phyloP scores from a whole-genome alignment of 805 yeast species.

The Suhomyces sp. region DNA sequence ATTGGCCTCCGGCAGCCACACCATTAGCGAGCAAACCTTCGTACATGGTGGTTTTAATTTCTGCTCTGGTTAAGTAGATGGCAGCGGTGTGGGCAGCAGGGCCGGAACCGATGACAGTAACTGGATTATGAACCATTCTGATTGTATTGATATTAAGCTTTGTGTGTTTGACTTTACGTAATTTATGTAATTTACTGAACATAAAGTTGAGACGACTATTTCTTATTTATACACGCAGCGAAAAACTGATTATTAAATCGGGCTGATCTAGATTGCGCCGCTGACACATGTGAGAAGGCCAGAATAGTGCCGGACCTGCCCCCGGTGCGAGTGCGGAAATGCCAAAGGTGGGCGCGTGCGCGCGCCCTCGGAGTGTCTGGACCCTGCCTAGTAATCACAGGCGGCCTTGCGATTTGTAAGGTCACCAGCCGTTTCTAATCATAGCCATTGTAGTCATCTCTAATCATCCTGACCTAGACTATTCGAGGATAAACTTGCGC shows the following conservation, averaged over 20 bases:
- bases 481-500: constrained; percentile 34
- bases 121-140: constrained; percentile 80
- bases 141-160: constrained; percentile 1
- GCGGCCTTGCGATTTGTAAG: background rate
- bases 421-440: background rate
- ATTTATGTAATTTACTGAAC: background rate
- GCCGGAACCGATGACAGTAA: constrained; percentile 91
- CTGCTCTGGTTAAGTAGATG: constrained; percentile 94
- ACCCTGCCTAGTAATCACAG: background rate
- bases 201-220: background rate
- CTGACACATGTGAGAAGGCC: background rate
- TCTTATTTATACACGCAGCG: background rate
- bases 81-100: constrained; percentile 99
- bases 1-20: constrained; percentile 97
- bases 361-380: background rate
- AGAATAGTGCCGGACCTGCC: background rate
- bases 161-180: background rate
- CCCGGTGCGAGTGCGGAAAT: background rate
- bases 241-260: constrained; percentile 1
- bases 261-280: constrained; percentile 4
- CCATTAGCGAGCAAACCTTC: constrained; percentile 98
- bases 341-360: background rate
- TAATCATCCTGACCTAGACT: background rate
- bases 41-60: constrained; percentile 86
- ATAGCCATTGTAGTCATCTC: background rate